These are phyloP conservation scores for Avena atlantica DNA, from an alignment of 176 grass and related monocot genomes.

Conservation along the genomic window DNA sequence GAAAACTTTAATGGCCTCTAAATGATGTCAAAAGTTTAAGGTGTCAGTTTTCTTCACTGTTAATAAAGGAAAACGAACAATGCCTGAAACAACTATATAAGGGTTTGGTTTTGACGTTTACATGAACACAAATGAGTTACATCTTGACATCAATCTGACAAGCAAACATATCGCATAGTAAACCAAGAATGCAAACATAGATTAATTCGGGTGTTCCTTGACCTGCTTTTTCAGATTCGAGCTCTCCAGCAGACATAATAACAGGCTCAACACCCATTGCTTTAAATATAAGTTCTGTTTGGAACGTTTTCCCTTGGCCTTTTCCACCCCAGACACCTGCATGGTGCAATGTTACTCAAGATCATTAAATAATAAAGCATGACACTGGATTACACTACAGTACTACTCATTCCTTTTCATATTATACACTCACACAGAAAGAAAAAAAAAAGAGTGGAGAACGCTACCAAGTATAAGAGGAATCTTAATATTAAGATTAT, in stretches of 20 bases:
- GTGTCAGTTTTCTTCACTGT: background rate
- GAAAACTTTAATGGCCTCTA: background rate
- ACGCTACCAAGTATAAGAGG: conserved; percentile 85
- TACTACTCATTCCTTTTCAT: background rate
- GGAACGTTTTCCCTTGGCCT: conserved; percentile 97
- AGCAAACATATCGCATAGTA: background rate
- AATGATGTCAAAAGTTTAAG: conserved; percentile 20
- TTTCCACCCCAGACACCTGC: conserved; percentile 96
- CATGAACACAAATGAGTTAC: background rate
- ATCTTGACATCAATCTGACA: background rate
- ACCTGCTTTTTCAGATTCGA: conserved; percentile 97
- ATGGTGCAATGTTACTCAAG: conserved; percentile 36
- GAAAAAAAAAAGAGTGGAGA: conserved; percentile 36
- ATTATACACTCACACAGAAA: background rate
- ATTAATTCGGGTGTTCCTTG: conserved; percentile 36
- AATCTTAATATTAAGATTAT: conserved; percentile 73
- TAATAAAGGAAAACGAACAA: conserved; percentile 3
- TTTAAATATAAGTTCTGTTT: conserved; percentile 96
- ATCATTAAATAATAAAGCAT: conserved; percentile 17
- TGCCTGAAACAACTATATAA: background rate
- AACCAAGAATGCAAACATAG: conserved; percentile 7
- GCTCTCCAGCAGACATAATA: conserved; percentile 96
- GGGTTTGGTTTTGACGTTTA: background rate
- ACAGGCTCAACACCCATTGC: conserved; percentile 87
- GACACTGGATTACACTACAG: conserved; percentile 1